A percentile compares a stretch with the other conserved stretches of the same genome.
Evolutionary conservation across 2,329 filamentous ascomycete species (phyloP).

Genomic region (Xylaria sp.): DNA sequence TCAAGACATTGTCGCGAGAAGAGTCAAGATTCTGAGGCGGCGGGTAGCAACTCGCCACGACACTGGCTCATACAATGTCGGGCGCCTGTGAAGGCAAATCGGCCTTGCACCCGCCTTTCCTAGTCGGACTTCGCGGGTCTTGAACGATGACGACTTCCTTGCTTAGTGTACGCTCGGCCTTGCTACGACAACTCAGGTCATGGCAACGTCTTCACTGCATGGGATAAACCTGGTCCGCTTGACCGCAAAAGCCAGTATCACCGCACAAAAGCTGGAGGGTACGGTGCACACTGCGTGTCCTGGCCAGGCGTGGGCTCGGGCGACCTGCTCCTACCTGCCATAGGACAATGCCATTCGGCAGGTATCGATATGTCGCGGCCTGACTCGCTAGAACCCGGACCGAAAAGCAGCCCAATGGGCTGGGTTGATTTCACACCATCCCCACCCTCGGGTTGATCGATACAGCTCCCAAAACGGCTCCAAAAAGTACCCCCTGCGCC

Average conservation of each 20-base stretch:
- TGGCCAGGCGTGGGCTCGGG: constrained; percentile 29
- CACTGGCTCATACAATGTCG: constrained; percentile 17
- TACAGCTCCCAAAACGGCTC: constrained; percentile 33
- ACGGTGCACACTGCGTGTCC: constrained; percentile 18
- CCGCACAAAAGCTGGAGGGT: constrained; percentile 4
- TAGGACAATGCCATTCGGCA: constrained; percentile 32
- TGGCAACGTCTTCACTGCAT: constrained; percentile 16
- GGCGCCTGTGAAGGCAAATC: constrained; percentile 2
- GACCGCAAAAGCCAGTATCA: constrained; percentile 14
- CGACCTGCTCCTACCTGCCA: constrained; percentile 31
- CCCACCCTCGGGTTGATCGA: constrained; percentile 39
- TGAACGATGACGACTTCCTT: constrained; percentile 12
- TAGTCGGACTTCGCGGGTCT: constrained; percentile 11
- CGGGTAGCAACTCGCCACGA: constrained; percentile 27
- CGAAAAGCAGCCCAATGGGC: constrained; percentile 41
- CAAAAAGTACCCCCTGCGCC: constrained; percentile 35
- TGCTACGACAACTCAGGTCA: constrained; percentile 11
- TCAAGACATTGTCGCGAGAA: constrained; percentile 26
- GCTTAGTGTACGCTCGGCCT: constrained; percentile 14
- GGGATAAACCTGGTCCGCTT: constrained; percentile 5
- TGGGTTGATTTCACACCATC: constrained; percentile 33
- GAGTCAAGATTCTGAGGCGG: constrained; percentile 19
- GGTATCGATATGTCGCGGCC: constrained; percentile 40
- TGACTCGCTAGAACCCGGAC: constrained; percentile 40
- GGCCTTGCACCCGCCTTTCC: constrained; percentile 12